A percentile compares a stretch with the other conserved stretches of the same genome.
These are phyloP conservation scores for Chaetomiaceae sp. DNA, from an alignment of 2,329 filamentous ascomycete species.

Conservation along the genomic window DNA sequence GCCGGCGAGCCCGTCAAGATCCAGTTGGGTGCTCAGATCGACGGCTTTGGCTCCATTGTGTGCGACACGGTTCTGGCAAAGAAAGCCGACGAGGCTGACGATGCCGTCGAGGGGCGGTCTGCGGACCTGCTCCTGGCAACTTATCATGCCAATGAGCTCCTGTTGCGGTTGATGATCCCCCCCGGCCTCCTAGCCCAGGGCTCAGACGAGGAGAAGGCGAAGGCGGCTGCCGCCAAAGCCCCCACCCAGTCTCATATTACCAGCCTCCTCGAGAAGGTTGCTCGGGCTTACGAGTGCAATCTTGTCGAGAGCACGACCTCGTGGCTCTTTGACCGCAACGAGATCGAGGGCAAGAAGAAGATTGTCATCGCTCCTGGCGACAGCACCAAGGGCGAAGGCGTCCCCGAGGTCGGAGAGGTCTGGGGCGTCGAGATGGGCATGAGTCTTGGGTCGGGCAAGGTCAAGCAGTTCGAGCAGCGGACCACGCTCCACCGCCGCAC, in stretches of 20 bases:
- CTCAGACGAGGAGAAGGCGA: conserved; percentile 92
- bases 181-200: conserved; percentile 79
- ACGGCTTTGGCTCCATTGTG: conserved; percentile 93
- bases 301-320: conserved; percentile 97
- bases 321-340: conserved; percentile 94
- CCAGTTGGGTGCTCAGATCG: conserved; percentile 97
- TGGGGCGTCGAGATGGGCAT: conserved; percentile 98
- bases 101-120: conserved; percentile 66
- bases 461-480: conserved; percentile 84
- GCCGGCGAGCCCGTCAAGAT: conserved; percentile 90
- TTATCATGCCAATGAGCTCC: conserved; percentile 91
- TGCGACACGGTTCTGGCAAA: conserved; percentile 84
- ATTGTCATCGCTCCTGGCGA: conserved; percentile 87
- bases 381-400: conserved; percentile 84
- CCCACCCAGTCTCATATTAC: conserved; percentile 85
- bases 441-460: conserved; percentile 85
- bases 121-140: conserved; percentile 89
- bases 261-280: conserved; percentile 82
- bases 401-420: conserved; percentile 83
- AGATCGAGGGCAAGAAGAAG: conserved; percentile 97
- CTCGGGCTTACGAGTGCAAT: conserved; percentile 84
- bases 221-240: conserved; percentile 76
- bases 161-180: conserved; percentile 85
- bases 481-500: conserved; percentile 92
- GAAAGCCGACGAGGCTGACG: conserved; percentile 55